Evolutionary conservation across 257 asterid species (phyloP), one percentile per base, ranked within the genome.

Genomic region (Nicotiana paniculata): DNA sequence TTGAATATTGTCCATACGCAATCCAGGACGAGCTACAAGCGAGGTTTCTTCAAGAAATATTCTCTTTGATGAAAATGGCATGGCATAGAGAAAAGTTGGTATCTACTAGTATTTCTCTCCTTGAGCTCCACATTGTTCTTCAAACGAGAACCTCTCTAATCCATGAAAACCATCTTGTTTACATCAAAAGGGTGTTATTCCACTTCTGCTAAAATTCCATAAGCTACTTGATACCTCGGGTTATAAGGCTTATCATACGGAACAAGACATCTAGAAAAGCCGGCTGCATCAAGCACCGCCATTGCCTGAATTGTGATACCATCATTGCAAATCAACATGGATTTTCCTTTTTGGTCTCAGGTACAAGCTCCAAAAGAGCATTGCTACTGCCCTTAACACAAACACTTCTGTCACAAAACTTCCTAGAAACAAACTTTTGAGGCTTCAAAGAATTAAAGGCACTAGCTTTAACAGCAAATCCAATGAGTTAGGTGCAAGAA

Each of bases 141-240:
- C 18, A 96, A 93, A 84, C 94, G 99, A 0, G 97, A 91, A 79
- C 94, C 97, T 70, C 99, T 86, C 99, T 97, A 94, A 83, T 96
- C 99, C 99, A 96, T 96, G 95, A 96, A 96, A 77, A 94, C 93
- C 99, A 96, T 96, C 88, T 96, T 94, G 69, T 92, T 85, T n/a
- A 88, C 76, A 80, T 96, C 98, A 53, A 91, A 96, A 0, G 98
- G 98, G 80, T 96, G 98, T 15, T 89, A 93, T 46, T 96, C 98
- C 13, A 96, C 98, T 78, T 94, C 98, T 1, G 99, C 99, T 82
- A 96, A 83, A 84, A 96, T 92, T 76, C 99, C 98, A 83, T 96
- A 96, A 2, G 98, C 99, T 63, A 94, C 98, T 88, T 94, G 99
- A 74, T 96, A 96, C 12, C 98, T 98, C 0, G 98, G 99, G 82